Evolutionary conservation across 768 basidiomycete genomes (phyloP), one percentile per base, ranked within the genome.

Genomic region (Austroboletus eburneus): DNA sequence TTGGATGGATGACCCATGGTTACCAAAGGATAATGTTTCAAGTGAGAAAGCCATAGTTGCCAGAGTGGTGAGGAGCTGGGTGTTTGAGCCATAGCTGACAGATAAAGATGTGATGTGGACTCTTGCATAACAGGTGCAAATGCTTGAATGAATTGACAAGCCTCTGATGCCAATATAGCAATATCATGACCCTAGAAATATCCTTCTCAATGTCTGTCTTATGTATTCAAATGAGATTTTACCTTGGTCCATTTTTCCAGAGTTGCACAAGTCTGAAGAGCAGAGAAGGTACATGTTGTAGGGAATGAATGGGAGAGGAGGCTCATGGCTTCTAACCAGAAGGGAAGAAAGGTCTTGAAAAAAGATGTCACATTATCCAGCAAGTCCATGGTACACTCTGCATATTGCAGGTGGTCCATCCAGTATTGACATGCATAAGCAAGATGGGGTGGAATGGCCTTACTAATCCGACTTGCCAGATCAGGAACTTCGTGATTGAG

Each of bases 241-340:
- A 59, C 57, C 57, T 59, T 47, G 35, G 57, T 45, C 57, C 57
- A 58, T 25, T 29, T 14, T 36, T 38, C 36, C 5, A 58, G 18
- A 3, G 33, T 45, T 9, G 22, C 41, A 8, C 57, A 58, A n/a
- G 47, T 27, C 18, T 29, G 12, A 4, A 52, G 40, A 35, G 57
- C 57, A 47, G 42, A 35, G 3, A 46, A 35, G 5, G 43, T 44
- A 16, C 18, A 42, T 27, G 42, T 46, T 4, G 25, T 17, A 38
- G 56, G 42, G 22, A 49, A 33, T n/a, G 10, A 27, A n/a, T 41
- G 17, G 25, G 49, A 52, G 23, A 53, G 48, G 9, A 62, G 50
- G 21, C 60, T 53, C 16, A 73, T 53, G 6, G 61, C 64, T 41
- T 73, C 73, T 9, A 73, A 44, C 72, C 72, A 73, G 43, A 60